phyloP scores from a whole-genome alignment of 73 alveolate species.

The Paraurostyla sp. region DNA sequence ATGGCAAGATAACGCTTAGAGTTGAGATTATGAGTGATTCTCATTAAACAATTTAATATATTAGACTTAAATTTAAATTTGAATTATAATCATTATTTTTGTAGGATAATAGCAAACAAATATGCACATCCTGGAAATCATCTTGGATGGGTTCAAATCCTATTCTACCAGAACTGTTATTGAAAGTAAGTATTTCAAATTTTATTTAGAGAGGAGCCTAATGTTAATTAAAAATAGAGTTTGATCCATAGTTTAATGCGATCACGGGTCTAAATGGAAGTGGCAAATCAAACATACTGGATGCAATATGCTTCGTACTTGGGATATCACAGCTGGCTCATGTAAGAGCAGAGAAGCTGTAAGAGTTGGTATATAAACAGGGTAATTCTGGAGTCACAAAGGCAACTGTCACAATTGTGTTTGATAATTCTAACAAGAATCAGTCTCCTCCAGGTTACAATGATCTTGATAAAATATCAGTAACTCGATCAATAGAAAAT shows the following conservation, averaged over 20 bases:
- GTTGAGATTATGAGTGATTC: background rate
- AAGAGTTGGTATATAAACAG: constrained; percentile 98
- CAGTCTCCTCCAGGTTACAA: constrained; percentile 72
- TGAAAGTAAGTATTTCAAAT: background rate
- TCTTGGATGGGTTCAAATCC: constrained; percentile 90
- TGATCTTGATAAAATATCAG: constrained; percentile 83
- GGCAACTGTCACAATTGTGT: constrained; percentile 97
- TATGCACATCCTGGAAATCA: constrained; percentile 89
- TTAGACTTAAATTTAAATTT: too few relatives aligned
- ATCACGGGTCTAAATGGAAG: constrained; percentile 99
- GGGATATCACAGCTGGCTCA: constrained; percentile 88
- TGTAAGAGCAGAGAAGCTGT: constrained; percentile 95
- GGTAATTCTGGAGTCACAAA: constrained; percentile 98
- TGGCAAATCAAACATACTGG: constrained; percentile 98
- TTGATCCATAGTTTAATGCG: constrained; percentile 99
- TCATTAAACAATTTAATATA: too few relatives aligned
- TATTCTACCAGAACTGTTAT: constrained; percentile 77
- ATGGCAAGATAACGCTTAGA: constrained; percentile 2
- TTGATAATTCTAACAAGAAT: constrained; percentile 95
- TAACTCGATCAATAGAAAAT: constrained; percentile 62
- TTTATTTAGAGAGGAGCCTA: background rate
- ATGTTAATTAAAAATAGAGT: constrained; percentile 70
- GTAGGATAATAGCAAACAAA: constrained; percentile 9
- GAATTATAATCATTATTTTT: too few relatives aligned
- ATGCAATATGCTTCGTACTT: constrained; percentile 97